phyloP scores from a whole-genome alignment of 192 early-diverging fungal species.

The Backusella tuberculispora region DNA sequence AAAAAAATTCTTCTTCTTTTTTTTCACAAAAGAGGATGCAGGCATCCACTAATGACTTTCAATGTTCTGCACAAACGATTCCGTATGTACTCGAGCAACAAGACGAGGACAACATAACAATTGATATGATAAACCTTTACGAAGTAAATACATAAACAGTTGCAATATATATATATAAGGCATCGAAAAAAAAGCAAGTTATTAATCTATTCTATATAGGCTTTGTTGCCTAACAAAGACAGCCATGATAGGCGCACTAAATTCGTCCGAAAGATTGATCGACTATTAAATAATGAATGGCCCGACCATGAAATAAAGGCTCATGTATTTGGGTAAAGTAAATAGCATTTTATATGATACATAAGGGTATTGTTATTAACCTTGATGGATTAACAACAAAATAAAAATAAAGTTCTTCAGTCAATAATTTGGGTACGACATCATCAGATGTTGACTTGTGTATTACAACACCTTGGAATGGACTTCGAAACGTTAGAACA shows the following conservation, averaged over 20 bases:
- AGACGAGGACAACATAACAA: constrained; percentile 14
- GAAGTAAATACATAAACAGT: constrained; percentile 13
- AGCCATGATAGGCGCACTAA: constrained; percentile 64
- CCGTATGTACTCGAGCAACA: constrained; percentile 5
- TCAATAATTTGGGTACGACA: constrained; percentile 85
- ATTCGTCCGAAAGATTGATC: constrained; percentile 83
- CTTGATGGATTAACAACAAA: not conserved
- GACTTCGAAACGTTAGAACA: constrained; percentile 73
- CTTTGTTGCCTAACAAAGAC: constrained; percentile 67
- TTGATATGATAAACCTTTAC: constrained; percentile 19
- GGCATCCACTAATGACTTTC: constrained; percentile 11
- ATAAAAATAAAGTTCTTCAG: constrained; percentile 65
- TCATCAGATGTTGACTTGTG: constrained; percentile 92
- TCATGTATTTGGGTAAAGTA: constrained; percentile 84
- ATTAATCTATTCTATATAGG: constrained; percentile 30
- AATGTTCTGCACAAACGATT: not conserved
- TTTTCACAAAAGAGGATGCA: constrained; percentile 22
- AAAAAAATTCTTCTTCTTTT: not conserved
- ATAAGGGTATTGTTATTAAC: not conserved
- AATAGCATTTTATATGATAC: not conserved
- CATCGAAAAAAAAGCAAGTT: not conserved
- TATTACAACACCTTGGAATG: constrained; percentile 83
- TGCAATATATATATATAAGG: not conserved
- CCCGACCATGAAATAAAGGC: constrained; percentile 76
- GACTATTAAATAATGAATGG: constrained; percentile 80